These are phyloP conservation scores for Lentinula guzmanii DNA, from an alignment of 768 basidiomycete genomes.

Conservation along the genomic window DNA sequence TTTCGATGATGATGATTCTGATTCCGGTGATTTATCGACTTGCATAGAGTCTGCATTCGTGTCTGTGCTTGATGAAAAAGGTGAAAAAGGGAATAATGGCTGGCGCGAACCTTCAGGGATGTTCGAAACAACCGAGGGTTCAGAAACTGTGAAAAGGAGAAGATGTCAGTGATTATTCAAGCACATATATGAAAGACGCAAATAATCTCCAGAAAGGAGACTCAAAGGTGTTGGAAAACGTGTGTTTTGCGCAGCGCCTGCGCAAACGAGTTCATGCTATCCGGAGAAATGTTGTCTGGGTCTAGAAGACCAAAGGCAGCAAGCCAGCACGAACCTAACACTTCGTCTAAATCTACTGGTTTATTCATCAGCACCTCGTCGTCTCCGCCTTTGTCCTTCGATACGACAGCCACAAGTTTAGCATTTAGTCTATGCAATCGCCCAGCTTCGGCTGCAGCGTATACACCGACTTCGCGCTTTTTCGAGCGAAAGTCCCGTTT, in stretches of 20 bases:
- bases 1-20: conserved; percentile 20
- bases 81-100: conserved; percentile 10
- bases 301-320: conserved; percentile 53
- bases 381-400: conserved; percentile 32
- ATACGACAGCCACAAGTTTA: conserved; percentile 50
- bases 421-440: conserved; percentile 66
- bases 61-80: not conserved
- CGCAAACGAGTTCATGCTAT: conserved; percentile 30
- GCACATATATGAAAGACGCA: conserved; percentile 16
- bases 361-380: conserved; percentile 22
- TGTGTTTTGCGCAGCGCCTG: conserved; percentile 15
- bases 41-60: conserved; percentile 37
- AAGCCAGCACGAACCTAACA: conserved; percentile 67
- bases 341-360: conserved; percentile 25
- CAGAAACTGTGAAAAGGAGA: conserved; percentile 26
- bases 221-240: conserved; percentile 8
- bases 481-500: conserved; percentile 75
- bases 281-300: conserved; percentile 48
- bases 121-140: conserved; percentile 15
- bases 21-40: conserved; percentile 32
- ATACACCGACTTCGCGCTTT: conserved; percentile 70
- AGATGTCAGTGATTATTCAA: conserved; percentile 32
- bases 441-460: conserved; percentile 73
- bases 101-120: conserved; percentile 26
- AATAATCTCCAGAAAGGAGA: not conserved